These are phyloP conservation scores for Saccharomyces hybrid DNA, from an alignment of 1,139 yeast species.

Conservation along the genomic window DNA sequence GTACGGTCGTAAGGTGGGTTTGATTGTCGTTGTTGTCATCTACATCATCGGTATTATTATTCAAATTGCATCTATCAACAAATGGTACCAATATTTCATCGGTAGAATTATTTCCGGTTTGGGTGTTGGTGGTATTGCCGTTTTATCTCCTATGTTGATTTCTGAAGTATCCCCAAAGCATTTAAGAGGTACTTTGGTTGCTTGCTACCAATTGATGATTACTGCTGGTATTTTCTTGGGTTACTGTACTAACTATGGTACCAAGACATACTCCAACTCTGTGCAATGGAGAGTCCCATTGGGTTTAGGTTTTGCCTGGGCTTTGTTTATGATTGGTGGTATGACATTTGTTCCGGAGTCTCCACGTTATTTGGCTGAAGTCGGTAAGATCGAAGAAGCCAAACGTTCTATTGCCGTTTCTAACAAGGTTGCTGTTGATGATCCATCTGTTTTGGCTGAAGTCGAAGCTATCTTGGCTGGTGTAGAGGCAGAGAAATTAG, in stretches of 20 bases:
- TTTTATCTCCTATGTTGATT: slow-evolving; percentile 56
- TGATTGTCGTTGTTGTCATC: slow-evolving; percentile 48
- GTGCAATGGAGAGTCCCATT: slow-evolving; percentile 60
- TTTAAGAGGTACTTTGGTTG: slow-evolving; percentile 60
- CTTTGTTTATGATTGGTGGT: slow-evolving; percentile 41
- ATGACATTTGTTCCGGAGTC: slow-evolving; percentile 70
- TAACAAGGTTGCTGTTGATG: slow-evolving; percentile 49
- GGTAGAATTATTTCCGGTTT: slow-evolving; percentile 61
- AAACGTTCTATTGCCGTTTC: slow-evolving; percentile 49
- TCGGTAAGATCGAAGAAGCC: slow-evolving; percentile 50
- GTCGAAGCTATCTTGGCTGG: slow-evolving; percentile 55
- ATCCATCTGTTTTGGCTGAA: slow-evolving; percentile 51
- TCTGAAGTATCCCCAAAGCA: slow-evolving; percentile 62
- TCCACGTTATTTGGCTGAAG: slow-evolving; percentile 60
- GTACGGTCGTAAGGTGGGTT: slow-evolving; percentile 55
- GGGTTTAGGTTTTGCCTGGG: slow-evolving; percentile 45
- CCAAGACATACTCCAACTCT: slow-evolving; percentile 41
- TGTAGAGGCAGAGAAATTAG: slow-evolving; percentile 51
- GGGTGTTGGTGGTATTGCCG: slow-evolving; percentile 59
- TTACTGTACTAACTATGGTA: slow-evolving; percentile 54
- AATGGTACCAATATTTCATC: slow-evolving; percentile 49
- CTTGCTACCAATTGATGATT: slow-evolving; percentile 59
- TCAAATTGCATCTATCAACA: slow-evolving; percentile 48
- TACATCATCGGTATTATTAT: slow-evolving; percentile 58
- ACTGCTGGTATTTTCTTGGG: slow-evolving; percentile 61